phyloP scores from a whole-genome alignment of 768 basidiomycete genomes.

The Lactarius akahatsu region DNA sequence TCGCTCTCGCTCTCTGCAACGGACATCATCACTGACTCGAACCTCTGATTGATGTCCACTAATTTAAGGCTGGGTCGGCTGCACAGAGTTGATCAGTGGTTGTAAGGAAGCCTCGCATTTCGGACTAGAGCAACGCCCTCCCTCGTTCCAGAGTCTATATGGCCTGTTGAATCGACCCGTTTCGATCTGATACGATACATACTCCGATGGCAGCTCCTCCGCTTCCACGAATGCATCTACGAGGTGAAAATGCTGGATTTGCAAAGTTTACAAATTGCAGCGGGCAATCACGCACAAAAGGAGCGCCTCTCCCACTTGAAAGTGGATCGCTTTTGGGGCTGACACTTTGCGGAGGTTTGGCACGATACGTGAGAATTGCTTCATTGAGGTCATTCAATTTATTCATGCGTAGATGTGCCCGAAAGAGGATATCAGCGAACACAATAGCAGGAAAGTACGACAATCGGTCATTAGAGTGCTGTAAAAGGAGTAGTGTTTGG shows the following conservation, averaged over 20 bases:
- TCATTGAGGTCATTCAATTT: not conserved
- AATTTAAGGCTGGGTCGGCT: not conserved
- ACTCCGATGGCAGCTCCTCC: not conserved
- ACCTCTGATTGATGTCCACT: not conserved
- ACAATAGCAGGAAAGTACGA: not conserved
- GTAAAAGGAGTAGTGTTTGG: not conserved
- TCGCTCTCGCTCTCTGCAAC: too few species aligned
- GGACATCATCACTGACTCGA: slow-evolving; percentile 1
- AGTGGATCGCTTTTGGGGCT: too few species aligned
- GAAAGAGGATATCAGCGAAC: not conserved
- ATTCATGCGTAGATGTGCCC: not conserved
- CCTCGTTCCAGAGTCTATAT: slow-evolving; percentile 10
- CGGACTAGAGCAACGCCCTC: slow-evolving; percentile 8
- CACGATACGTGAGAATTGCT: not conserved
- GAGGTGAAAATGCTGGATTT: not conserved
- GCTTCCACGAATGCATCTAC: too few species aligned
- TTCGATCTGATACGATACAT: slow-evolving; percentile 2
- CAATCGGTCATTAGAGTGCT: not conserved
- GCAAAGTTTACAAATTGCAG: not conserved
- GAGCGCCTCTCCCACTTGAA: not conserved
- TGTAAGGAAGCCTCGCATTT: not conserved
- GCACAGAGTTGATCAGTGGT: not conserved
- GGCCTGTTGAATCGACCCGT: not conserved
- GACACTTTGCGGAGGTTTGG: not conserved
- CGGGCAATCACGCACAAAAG: not conserved